phyloP scores from a whole-genome alignment of 2,329 filamentous ascomycete genomes.

The Bipolaris victoriae region DNA sequence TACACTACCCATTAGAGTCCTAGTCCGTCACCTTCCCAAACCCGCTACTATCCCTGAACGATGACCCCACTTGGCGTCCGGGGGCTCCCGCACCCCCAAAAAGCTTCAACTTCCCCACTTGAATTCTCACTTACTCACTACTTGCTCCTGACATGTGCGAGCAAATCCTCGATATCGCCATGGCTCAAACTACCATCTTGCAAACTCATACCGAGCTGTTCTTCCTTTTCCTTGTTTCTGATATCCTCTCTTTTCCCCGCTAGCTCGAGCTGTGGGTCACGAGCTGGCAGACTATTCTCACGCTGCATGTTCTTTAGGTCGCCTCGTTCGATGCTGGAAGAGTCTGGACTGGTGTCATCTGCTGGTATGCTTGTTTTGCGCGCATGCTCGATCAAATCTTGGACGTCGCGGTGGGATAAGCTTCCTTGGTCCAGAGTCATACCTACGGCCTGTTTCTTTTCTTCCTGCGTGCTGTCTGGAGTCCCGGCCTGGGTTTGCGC shows the following conservation, averaged over 20 bases:
- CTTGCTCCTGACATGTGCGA: constrained; percentile 4
- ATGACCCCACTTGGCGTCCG: too few relatives aligned
- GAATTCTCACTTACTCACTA: neutral
- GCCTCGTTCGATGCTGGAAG: constrained; percentile 1
- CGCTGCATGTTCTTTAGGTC: neutral
- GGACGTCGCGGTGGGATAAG: constrained; percentile 19
- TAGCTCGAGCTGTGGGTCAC: neutral
- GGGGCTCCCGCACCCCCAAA: too few relatives aligned
- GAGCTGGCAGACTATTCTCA: neutral
- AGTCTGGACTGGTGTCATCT: neutral
- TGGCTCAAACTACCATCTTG: constrained; percentile 2
- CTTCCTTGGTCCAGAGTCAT: constrained; percentile 28
- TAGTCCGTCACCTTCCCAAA: too few relatives aligned
- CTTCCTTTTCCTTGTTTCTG: constrained; percentile 2
- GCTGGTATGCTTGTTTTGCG: neutral
- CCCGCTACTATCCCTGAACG: too few relatives aligned
- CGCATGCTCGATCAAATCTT: constrained; percentile 14
- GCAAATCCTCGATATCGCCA: constrained; percentile 6
- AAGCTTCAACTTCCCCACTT: neutral
- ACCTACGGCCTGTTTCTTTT: constrained; percentile 26
- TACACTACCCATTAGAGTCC: too few relatives aligned
- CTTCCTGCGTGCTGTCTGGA: constrained; percentile 14
- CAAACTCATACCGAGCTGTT: constrained; percentile 4
- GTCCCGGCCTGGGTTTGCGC: neutral
- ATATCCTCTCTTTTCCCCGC: constrained; percentile 3